Base-by-base conservation (phyloP, 768 basidiomycete species). In the Suillus plorans region DNA sequence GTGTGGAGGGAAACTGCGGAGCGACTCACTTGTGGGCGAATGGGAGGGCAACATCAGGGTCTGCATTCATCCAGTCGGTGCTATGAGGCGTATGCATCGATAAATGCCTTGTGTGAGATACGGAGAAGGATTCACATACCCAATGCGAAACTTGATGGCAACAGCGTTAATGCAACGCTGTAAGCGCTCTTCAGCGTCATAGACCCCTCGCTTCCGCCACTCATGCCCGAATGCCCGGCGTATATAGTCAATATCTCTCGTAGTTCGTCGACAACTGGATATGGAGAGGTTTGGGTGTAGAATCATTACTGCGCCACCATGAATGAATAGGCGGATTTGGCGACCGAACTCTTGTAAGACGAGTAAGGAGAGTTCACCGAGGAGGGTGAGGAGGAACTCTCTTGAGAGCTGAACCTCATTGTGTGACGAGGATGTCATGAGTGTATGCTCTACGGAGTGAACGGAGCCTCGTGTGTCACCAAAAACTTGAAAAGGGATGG, bases 251-350 rank as follows among this genome's bases (percentile, higher is more conserved):
- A 91, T 79, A 70, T 91, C 89, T 39, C 87, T 80, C 0, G 90
- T 91, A 20, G 80, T 82, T 14, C 79, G 80, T 56, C 87, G 80
- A 20, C 79, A 77, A 34, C 76, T 79, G 62, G 79, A 78, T 62
- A 62, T 70, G 61, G 71, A 80, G 69, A 76, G 76, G 1, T 74
- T 71, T 0, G 80, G 80, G 55, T 91, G 89, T 1, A 91, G 80
- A 28, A 91, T 81, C 88, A 91, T 90, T 63, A 88, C 88, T 0
- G 88, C 89, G 0, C 90, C 90, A 25, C 90, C 90, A 64, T 91
- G 90, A 0, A 89, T 80, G 57, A 90, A 85, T 20, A 91, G 80
- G 7, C 85, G 82, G 4, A 91, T 80, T 42, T 81, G 82, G 41
- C 72, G 72, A n/a, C 80, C 78, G 69, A 90, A 90, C 7, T 73